phyloP scores from a whole-genome alignment of 73 alveolate genomes.

The Stentor coeruleus region DNA sequence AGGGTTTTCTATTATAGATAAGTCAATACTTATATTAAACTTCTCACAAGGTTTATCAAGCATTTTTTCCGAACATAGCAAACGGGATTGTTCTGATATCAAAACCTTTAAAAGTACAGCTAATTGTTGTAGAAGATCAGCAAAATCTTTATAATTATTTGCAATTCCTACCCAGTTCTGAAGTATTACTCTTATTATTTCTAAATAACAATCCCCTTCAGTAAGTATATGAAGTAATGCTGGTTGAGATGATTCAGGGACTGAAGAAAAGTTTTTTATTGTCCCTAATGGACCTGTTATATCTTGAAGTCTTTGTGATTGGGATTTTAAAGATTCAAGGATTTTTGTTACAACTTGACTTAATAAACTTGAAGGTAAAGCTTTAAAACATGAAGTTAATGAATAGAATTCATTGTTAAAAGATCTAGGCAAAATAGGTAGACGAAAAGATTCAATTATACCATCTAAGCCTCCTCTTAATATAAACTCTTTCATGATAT shows the following conservation, averaged over 20 bases:
- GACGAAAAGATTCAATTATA: background rate
- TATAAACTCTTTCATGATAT: background rate
- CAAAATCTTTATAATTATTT: background rate
- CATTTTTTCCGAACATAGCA: background rate
- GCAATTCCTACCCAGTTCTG: background rate
- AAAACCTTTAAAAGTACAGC: background rate
- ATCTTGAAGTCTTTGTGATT: background rate
- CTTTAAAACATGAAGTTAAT: background rate
- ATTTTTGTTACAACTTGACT: background rate
- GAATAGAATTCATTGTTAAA: conserved; percentile 14
- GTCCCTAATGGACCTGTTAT: background rate
- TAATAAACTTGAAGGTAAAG: background rate
- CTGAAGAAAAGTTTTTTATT: background rate
- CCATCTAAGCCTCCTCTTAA: conserved; percentile 1
- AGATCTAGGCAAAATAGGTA: background rate
- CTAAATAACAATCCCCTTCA: background rate
- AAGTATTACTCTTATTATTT: background rate
- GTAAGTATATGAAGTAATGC: conserved; percentile 5
- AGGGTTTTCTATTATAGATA: background rate
- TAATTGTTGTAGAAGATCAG: background rate
- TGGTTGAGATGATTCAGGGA: background rate
- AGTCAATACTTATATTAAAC: background rate
- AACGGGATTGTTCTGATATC: conserved; percentile 10
- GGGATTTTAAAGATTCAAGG: background rate
- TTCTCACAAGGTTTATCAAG: background rate